These are phyloP conservation scores for Paraphoma sp. DNA, from an alignment of 2,329 filamentous ascomycete species.

Conservation along the genomic window DNA sequence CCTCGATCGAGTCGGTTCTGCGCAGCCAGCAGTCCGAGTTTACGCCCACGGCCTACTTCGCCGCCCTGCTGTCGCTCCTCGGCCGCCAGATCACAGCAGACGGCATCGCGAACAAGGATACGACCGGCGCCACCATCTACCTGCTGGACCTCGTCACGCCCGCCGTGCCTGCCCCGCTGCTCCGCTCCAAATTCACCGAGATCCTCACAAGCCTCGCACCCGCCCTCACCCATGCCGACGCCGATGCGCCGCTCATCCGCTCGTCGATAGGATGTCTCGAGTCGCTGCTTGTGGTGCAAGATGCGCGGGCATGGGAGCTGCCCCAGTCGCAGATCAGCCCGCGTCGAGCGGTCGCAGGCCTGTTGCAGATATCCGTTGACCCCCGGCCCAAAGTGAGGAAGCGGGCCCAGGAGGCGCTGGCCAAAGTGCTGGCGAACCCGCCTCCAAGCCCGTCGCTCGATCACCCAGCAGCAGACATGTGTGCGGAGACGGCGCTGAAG, in stretches of 20 bases:
- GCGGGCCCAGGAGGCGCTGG: conserved; percentile 87
- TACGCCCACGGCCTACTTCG: conserved; percentile 92
- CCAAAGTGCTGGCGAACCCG: conserved; percentile 80
- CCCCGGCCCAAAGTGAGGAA: conserved; percentile 92
- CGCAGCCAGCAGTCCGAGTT: conserved; percentile 83
- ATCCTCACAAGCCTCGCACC: conserved; percentile 88
- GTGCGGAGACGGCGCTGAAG: conserved; percentile 86
- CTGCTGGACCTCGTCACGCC: conserved; percentile 92
- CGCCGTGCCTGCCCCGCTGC: conserved; percentile 81
- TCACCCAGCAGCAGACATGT: conserved; percentile 95
- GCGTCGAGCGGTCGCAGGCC: conserved; percentile 82
- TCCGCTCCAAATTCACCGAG: conserved; percentile 93
- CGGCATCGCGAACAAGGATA: conserved; percentile 77
- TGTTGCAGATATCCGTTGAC: conserved; percentile 85
- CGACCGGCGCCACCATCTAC: conserved; percentile 88
- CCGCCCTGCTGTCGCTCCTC: conserved; percentile 88
- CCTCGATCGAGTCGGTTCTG: conserved; percentile 91
- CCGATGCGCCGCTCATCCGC: conserved; percentile 84
- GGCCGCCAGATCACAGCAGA: conserved; percentile 72
- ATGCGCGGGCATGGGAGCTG: conserved; percentile 85
- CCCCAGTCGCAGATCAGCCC: conserved; percentile 84
- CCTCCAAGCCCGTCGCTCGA: conserved; percentile 92
- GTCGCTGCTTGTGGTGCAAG: conserved; percentile 87
- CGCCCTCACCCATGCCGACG: conserved; percentile 77
- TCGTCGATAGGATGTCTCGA: conserved; percentile 93